A percentile compares a stretch with the other conserved stretches of the same genome.
Evolutionary conservation across 129 eudicot genomes (phyloP).

Genomic region (Heracleum sosnowskyi): DNA sequence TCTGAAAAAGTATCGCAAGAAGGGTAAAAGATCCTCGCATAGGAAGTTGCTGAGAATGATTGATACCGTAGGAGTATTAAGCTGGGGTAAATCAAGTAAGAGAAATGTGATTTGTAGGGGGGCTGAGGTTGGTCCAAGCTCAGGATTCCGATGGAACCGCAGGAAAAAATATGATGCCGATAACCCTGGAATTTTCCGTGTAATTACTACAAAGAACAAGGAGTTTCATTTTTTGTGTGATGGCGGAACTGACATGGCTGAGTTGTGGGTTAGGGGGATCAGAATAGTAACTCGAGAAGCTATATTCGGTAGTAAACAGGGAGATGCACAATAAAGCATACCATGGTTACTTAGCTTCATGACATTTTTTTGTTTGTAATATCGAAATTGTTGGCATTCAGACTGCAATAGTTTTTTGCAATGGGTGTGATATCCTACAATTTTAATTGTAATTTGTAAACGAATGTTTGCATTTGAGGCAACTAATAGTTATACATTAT

Average conservation of each 20-base stretch:
- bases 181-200: constrained; percentile 56
- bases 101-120: constrained; percentile 69
- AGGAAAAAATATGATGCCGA: constrained; percentile 53
- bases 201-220: constrained; percentile 68
- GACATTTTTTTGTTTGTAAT: not conserved
- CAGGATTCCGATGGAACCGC: constrained; percentile 42
- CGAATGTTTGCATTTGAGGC: not conserved
- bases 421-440: not conserved
- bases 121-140: constrained; percentile 68
- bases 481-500: no score
- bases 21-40: constrained; percentile 68
- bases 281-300: constrained; percentile 64
- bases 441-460: not conserved
- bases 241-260: constrained; percentile 74
- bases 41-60: constrained; percentile 52
- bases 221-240: constrained; percentile 94
- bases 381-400: not conserved
- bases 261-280: constrained; percentile 90
- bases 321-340: constrained; percentile 1
- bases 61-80: constrained; percentile 40
- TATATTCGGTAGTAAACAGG: constrained; percentile 14
- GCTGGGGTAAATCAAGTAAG: constrained; percentile 77
- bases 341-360: not conserved
- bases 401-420: not conserved
- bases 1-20: constrained; percentile 63